Evolutionary conservation across 352 stramenopile species (phyloP), one percentile per base, ranked within the genome.

Genomic region (Phytophthora sojae): DNA sequence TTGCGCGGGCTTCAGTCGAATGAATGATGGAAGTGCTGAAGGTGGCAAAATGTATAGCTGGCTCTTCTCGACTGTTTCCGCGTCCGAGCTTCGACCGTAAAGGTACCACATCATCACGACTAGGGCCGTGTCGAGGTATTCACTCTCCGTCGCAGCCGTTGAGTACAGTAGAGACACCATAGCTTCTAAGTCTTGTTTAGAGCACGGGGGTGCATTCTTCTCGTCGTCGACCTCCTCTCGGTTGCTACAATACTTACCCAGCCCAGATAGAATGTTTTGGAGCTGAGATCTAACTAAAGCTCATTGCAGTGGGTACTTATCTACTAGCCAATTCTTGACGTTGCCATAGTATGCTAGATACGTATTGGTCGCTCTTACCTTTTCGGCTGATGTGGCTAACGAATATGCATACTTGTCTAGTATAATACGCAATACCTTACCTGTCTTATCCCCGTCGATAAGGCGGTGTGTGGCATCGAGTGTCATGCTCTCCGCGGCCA

Each of bases 61-160:
- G 2, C 57, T 55, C 29, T 72, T 71, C 19, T 68, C 53, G 14
- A 72, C 15, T 56, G 64, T 57, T 49, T 76, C 63, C 17, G 58
- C 54, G 17, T 67, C 69, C 5, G 53, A 69, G 58, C 57, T 71
- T 12, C 57, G 64, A 6, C 64, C 57, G 39, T 71, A 66, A 4
- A 66, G 21, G 26, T 66, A 61, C 64, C 57, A 66, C 64, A 58
- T 57, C 49, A 71, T 71, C 26, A 60, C 39, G 2, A 59, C 57
- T 6, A 66, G 49, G 0, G 64, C 3, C 3, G 64, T 50, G 29
- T 71, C 64, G 15, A 61, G 26, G 23, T 71, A 71, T 23, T 35
- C 30, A 21, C 37, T 71, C 19, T 59, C 49, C 1, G 14, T 5
- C 11, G 11, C 37, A 51, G 64, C 56, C 26, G 57, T 58, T 30